These are phyloP conservation scores for Rhododendron simsii DNA, from an alignment of 148 eudicot species.

Conservation along the genomic window DNA sequence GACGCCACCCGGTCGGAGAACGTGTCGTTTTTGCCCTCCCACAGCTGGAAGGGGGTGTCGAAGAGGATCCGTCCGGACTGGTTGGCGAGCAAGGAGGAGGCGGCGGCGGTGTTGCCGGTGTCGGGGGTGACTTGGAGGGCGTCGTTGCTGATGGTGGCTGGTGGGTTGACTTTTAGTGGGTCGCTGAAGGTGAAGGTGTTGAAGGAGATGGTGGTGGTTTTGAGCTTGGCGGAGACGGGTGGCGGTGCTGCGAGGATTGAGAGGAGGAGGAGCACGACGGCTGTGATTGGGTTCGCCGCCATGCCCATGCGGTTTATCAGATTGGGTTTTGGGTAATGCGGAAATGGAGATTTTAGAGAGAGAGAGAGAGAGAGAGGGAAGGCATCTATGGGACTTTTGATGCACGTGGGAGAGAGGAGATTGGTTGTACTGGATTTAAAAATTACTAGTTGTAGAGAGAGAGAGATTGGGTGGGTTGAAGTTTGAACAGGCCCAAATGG, in stretches of 20 bases:
- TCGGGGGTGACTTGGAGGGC: slow-evolving; percentile 83
- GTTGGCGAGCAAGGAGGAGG: slow-evolving; percentile 19
- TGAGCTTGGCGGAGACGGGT: slow-evolving; percentile 5
- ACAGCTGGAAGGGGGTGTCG: slow-evolving; percentile 31
- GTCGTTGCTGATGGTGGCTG: slow-evolving; percentile 41
- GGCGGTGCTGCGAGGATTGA: neutral
- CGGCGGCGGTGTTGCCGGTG: slow-evolving; percentile 22
- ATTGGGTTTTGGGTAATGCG: neutral
- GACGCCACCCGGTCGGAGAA: slow-evolving; percentile 31
- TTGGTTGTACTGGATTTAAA: neutral
- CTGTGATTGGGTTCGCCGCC: neutral
- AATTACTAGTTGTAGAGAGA: neutral
- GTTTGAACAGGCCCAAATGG: neutral
- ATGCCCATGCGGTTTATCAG: neutral
- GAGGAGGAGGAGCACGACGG: slow-evolving; percentile 9
- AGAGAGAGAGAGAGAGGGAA: neutral
- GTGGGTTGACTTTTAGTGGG: accelerated
- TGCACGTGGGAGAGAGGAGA: neutral
- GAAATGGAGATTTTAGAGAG: neutral
- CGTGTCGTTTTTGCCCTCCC: slow-evolving; percentile 24
- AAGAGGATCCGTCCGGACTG: slow-evolving; percentile 49
- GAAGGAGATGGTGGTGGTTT: neutral
- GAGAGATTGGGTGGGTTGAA: neutral
- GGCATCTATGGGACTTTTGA: neutral
- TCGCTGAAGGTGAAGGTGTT: neutral